Evolutionary conservation across 106 monocot species (phyloP), one percentile per base, ranked within the genome.

Genomic region (Allium cepa): DNA sequence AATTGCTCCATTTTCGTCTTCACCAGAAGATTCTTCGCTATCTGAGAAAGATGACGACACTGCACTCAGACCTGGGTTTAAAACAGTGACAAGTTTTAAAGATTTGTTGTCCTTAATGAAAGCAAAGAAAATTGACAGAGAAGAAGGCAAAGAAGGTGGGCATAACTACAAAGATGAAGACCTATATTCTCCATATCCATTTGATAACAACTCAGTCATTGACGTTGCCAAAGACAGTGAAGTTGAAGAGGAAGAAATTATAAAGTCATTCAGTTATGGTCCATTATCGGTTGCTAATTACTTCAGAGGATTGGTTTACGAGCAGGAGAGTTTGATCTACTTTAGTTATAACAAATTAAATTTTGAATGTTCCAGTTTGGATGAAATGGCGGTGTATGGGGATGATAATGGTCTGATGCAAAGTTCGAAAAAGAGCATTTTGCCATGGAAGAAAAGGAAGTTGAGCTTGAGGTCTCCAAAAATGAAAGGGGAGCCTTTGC

Each of bases 221-320:
- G 84, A 79, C 50, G 77, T 79, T 62, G 49, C 57, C 22, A 77
- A 81, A 15, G 87, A 79, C 49, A 78, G 62, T 36, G 87, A 78
- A 47, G 10, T 60, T 15, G 79, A 90, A 77, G 78, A 80, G 8
- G 69, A 53, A 3, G 68, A 82, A 62, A 78, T 88, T 48, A 70
- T 91, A 18, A 96, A 92, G 70, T 96, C 96, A 45, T 92, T 96
- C 69, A 92, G 86, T 67, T 96, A 96, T 69, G 96, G 84, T 17
- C 66, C 86, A 48, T 71, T 86, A 66, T 73, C 80, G 49, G 80
- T 83, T 75, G 81, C 80, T 27, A 92, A 92, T 69, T 77, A 73
- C 56, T 11, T 81, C 22, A 79, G 52, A 6, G 67, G 52, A 26
- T 67, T 52, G n/a, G 5, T 68, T 49, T 50, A 59, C 58, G 67